Evolutionary conservation across 805 yeast genomes (phyloP).

Genomic region (Grigorovia yakushimaensis): DNA sequence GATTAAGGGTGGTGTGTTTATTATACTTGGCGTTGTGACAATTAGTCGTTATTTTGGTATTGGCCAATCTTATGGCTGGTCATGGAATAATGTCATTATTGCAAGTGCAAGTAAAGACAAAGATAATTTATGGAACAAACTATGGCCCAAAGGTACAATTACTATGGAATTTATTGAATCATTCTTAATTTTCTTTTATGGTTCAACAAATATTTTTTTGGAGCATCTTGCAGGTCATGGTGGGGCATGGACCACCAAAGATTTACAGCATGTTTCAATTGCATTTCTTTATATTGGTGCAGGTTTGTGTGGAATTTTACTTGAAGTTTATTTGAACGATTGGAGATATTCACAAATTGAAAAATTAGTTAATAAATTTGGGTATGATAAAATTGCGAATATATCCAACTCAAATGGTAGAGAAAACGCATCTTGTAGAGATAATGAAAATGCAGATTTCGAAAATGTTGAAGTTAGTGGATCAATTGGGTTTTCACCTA

Average conservation of each 20-base stretch:
- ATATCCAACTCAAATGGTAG: too few relatives aligned
- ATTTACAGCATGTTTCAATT: constrained; percentile 80
- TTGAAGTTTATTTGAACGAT: constrained; percentile 53
- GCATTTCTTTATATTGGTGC: constrained; percentile 89
- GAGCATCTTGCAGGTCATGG: constrained; percentile 77
- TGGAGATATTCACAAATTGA: constrained; percentile 47
- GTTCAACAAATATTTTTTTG: constrained; percentile 78
- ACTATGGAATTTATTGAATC: constrained; percentile 85
- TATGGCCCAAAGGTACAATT: constrained; percentile 37
- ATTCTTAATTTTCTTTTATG: constrained; percentile 74
- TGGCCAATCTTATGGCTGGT: constrained; percentile 67
- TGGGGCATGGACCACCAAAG: constrained; percentile 84
- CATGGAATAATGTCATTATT: constrained; percentile 62
- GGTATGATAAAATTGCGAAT: constrained; percentile 2
- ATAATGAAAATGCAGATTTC: constrained; percentile 3
- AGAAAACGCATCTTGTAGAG: constrained; percentile 8
- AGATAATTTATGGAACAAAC: constrained; percentile 10
- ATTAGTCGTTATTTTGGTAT: constrained; percentile 84
- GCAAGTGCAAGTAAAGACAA: constrained; percentile 14
- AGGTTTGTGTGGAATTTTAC: constrained; percentile 81
- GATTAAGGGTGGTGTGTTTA: constrained; percentile 90
- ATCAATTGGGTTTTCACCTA: constrained; percentile 75
- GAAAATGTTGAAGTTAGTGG: constrained; percentile 24
- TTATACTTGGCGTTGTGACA: constrained; percentile 65
- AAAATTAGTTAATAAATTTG: constrained; percentile 5